Conservation (phyloP, 129 eudicot species). For the Erigeron canadensis region DNA sequence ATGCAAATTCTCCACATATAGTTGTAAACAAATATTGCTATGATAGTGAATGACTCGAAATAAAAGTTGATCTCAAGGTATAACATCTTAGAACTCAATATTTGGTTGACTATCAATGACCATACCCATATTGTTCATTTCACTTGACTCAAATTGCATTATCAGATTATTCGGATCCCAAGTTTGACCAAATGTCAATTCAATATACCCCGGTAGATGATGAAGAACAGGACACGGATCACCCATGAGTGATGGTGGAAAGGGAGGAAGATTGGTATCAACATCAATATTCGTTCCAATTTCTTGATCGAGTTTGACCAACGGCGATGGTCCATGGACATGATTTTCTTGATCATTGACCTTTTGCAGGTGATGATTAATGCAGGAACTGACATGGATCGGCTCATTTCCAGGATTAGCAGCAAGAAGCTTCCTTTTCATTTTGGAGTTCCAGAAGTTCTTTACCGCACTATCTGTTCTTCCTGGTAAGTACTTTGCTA, state of each 20-base stretch:
- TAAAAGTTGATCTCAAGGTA: constrained; percentile 10
- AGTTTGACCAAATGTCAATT: constrained; percentile 20
- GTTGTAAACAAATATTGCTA: background rate
- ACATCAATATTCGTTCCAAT: background rate
- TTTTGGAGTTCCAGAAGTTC: constrained; percentile 66
- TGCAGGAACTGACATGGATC: no score
- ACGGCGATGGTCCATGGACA: background rate
- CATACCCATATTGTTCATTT: background rate
- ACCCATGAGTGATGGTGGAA: constrained; percentile 28
- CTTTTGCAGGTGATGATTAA: constrained; percentile 2
- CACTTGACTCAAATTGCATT: constrained; percentile 18
- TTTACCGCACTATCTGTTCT: constrained; percentile 64
- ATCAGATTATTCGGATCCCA: constrained; percentile 10
- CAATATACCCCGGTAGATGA: background rate
- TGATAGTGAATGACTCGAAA: constrained; percentile 2
- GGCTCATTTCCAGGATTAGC: background rate
- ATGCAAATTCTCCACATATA: background rate
- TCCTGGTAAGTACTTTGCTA: constrained; percentile 58
- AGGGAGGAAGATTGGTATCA: constrained; percentile 27
- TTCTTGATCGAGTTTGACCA: constrained; percentile 8
- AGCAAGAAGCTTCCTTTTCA: constrained; percentile 46
- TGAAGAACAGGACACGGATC: constrained; percentile 16
- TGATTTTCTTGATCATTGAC: constrained; percentile 13
- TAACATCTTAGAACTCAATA: constrained; percentile 15
- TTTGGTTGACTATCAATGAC: constrained; percentile 19